Conservation (phyloP, 2,329 filamentous ascomycete species). For the Tetracladium maxilliforme region DNA sequence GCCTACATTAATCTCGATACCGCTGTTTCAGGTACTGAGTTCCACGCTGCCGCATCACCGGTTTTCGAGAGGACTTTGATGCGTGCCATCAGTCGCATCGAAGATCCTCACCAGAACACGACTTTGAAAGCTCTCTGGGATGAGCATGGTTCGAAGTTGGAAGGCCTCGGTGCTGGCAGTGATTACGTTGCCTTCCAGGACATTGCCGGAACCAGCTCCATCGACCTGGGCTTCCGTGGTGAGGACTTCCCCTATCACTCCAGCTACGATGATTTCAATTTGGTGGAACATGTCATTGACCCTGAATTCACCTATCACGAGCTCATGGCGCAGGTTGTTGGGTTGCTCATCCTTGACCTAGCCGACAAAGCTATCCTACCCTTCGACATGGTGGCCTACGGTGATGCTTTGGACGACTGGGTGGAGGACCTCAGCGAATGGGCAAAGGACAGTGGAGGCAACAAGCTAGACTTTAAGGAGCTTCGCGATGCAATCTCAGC, state of each 20-base stretch:
- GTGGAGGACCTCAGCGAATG: slow-evolving; percentile 53
- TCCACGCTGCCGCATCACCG: slow-evolving; percentile 69
- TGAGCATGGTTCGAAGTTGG: slow-evolving; percentile 41
- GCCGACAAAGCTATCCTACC: slow-evolving; percentile 69
- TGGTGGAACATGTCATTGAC: slow-evolving; percentile 70
- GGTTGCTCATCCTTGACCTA: slow-evolving; percentile 72
- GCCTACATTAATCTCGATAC: slow-evolving; percentile 88
- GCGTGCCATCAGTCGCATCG: slow-evolving; percentile 59
- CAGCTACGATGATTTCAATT: slow-evolving; percentile 81
- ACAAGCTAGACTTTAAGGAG: slow-evolving; percentile 30
- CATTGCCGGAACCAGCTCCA: slow-evolving; percentile 73
- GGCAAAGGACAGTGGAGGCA: slow-evolving; percentile 38
- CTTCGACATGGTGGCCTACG: slow-evolving; percentile 67
- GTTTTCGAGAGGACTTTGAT: slow-evolving; percentile 59
- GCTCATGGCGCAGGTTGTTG: slow-evolving; percentile 64
- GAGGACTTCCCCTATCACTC: slow-evolving; percentile 58
- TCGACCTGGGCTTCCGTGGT: slow-evolving; percentile 71
- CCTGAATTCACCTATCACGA: slow-evolving; percentile 72
- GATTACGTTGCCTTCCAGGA: slow-evolving; percentile 88
- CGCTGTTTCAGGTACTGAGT: slow-evolving; percentile 60
- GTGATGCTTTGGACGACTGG: slow-evolving; percentile 47
- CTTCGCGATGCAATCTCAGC: slow-evolving; percentile 47
- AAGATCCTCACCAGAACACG: slow-evolving; percentile 56
- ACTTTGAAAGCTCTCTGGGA: slow-evolving; percentile 69
- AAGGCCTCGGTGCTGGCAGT: slow-evolving; percentile 56